phyloP scores from a whole-genome alignment of 208 protist species.

The Trypanosoma lewisi region DNA sequence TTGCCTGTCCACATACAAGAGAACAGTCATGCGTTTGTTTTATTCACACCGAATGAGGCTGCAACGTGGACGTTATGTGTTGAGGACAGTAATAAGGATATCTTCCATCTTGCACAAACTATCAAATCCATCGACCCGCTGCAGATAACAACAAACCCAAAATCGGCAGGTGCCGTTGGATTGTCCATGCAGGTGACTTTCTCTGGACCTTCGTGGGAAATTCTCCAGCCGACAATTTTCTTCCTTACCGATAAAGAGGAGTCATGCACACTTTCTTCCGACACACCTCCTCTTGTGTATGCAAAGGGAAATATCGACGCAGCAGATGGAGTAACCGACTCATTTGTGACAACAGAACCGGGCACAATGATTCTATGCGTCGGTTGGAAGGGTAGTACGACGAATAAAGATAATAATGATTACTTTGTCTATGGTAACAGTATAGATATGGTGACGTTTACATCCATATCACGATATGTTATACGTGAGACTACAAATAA shows the following conservation, averaged over 20 bases:
- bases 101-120: slow-evolving; percentile 29
- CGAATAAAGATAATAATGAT: not conserved
- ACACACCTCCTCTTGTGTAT: slow-evolving; percentile 3
- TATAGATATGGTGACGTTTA: slow-evolving; percentile 33
- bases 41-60: not conserved
- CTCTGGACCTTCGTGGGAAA: slow-evolving; percentile 16
- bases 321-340: slow-evolving; percentile 6
- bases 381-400: slow-evolving; percentile 18
- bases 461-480: slow-evolving; percentile 35
- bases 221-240: slow-evolving; percentile 24
- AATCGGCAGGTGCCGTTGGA: slow-evolving; percentile 19
- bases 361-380: slow-evolving; percentile 15
- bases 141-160: slow-evolving; percentile 21
- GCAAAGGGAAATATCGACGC: slow-evolving; percentile 32
- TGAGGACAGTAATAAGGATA: slow-evolving; percentile 2
- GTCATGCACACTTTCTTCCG: slow-evolving; percentile 22
- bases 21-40: slow-evolving; percentile 10
- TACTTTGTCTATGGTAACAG: slow-evolving; percentile 40
- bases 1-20: slow-evolving; percentile 2
- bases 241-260: slow-evolving; percentile 23
- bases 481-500: slow-evolving; percentile 43
- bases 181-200: slow-evolving; percentile 39
- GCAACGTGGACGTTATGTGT: slow-evolving; percentile 32
- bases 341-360: slow-evolving; percentile 28
- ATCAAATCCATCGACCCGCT: slow-evolving; percentile 31